Base-by-base conservation (phyloP, 2,329 filamentous ascomycete genomes). In the Neofusicoccum ribis region DNA sequence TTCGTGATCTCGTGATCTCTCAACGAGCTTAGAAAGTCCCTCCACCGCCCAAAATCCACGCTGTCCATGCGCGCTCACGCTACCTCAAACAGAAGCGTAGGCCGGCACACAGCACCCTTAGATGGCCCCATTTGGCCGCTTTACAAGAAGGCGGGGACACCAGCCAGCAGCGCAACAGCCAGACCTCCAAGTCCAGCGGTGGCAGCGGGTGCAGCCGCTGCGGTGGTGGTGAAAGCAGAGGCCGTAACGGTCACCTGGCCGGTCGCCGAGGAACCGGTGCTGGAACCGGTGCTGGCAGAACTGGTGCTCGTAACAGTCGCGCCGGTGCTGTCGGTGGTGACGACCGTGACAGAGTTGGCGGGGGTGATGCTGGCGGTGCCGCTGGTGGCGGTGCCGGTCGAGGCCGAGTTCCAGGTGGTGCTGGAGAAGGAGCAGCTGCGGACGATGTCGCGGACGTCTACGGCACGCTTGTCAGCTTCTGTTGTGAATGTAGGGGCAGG, bases 371-470 rank as follows among this genome's bases (percentile, higher is more conserved):
- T 52, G 15, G 47, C 63, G 9, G 70, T 47, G 17, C 67, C 39
- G 11, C 67, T 50, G 43, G 63, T 67, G 9, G 69, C 63, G 43
- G 54, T 44, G 41, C 23, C 23, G 41, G 54, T 59, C 7, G 68
- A 20, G 2, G 67, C 68, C 9, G 71, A 67, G 64, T 70, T 72
- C 66, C 67, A 73, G 34, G 69, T 67, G 5, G 70, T 73, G 41
- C 70, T 70, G 7, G 66, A 65, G 65, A 76, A 74, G 64, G 68
- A 70, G 71, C 74, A 76, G 52, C 72, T 72, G 34, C 66, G 67
- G 41, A 74, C 58, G 59, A 76, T 62, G 47, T 75, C 74, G 59
- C 69, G 68, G 51, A 74, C 71, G 58, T 74, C 71, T 70, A 31
- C 17, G 36, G 27, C 17, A 12, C 39, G n/a, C 27, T 12, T 67